A percentile compares a stretch with the other conserved stretches of the same genome.
Conservation (phyloP, 768 basidiomycete genomes). For the Holtermannia corniformis region DNA sequence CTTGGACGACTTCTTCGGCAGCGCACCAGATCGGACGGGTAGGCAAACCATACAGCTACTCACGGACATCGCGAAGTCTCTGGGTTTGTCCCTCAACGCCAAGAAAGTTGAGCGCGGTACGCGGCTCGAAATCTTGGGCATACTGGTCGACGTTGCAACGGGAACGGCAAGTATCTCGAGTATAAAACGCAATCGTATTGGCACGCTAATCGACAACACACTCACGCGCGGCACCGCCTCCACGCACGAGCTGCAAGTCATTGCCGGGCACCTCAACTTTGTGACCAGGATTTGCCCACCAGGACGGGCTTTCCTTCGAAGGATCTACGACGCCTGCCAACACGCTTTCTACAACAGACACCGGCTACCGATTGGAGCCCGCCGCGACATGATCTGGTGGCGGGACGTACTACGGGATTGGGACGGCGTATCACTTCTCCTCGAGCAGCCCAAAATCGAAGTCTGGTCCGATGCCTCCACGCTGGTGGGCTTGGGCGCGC, state of each 20-base stretch:
- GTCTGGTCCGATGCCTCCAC: conserved; percentile 10
- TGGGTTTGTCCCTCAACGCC: background rate
- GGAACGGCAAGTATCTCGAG: conserved; percentile 1
- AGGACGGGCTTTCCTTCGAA: conserved; percentile 34
- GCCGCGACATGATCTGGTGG: background rate
- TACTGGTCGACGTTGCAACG: background rate
- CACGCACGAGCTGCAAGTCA: conserved; percentile 37
- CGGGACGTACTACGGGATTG: background rate
- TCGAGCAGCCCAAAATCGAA: background rate
- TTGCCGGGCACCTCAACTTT: conserved; percentile 42
- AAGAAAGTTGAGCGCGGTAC: background rate
- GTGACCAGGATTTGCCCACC: conserved; percentile 41
- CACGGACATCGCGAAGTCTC: background rate
- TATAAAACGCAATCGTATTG: background rate
- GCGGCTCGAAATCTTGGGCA: conserved; percentile 1
- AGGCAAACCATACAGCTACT: background rate
- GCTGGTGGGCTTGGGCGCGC: conserved; percentile 2
- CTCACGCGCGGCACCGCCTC: conserved; percentile 4
- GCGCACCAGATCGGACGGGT: background rate
- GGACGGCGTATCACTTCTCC: no score
- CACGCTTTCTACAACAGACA: background rate
- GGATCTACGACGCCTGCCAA: conserved; percentile 21
- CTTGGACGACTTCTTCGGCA: conserved; percentile 8
- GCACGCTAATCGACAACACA: no score
- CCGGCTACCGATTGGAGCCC: no score